Evolutionary conservation across 2,329 filamentous ascomycete species (phyloP), one percentile per base, ranked within the genome.

Genomic region (Remersonia thermophila): DNA sequence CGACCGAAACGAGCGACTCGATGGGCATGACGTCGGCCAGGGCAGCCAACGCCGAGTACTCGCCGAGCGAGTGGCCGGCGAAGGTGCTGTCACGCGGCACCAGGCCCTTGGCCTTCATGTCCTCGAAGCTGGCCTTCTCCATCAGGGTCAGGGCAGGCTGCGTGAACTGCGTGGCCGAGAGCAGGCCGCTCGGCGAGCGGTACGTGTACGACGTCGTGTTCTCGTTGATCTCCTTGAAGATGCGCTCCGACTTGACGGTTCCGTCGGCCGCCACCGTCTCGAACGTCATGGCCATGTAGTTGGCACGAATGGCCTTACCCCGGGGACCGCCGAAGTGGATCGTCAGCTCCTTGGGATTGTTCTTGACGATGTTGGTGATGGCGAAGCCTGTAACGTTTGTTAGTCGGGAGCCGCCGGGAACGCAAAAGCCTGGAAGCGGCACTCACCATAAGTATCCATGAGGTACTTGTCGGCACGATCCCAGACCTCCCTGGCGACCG

Each of bases 241-340:
- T 98, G 65, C 89, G 93, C 70, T 98, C 91, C 0, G 91, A 95
- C 63, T 95, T 96, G 66, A 94, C 86, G 26, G 76, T 76, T 17
- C 91, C 91, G 58, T 98, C 91, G 2, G 83, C 67, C 40, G 81
- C 82, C 36, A 98, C 86, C n/a, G 89, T 93, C 67, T 98, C 91
- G 61, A 96, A 98, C 32, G 89, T 96, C 91, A 98, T 98, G 41
- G 89, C 80, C 82, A 96, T 96, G 69, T 98, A 98, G 64, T 98
- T 98, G 56, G 94, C 82, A 45, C 91, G 85, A 51, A 98, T 98
- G 35, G 85, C 86, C 66, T 96, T 98, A 55, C 91, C 91, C 40
- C 85, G 83, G 43, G 91, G 86, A 33, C 91, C 91, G 65, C 93
- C 91, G 55, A 98, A 98, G 68, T 98, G 83, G 47, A 98, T 84